These are phyloP conservation scores for Boletus rubescentipes DNA, from an alignment of 768 basidiomycete genomes.

Conservation along the genomic window DNA sequence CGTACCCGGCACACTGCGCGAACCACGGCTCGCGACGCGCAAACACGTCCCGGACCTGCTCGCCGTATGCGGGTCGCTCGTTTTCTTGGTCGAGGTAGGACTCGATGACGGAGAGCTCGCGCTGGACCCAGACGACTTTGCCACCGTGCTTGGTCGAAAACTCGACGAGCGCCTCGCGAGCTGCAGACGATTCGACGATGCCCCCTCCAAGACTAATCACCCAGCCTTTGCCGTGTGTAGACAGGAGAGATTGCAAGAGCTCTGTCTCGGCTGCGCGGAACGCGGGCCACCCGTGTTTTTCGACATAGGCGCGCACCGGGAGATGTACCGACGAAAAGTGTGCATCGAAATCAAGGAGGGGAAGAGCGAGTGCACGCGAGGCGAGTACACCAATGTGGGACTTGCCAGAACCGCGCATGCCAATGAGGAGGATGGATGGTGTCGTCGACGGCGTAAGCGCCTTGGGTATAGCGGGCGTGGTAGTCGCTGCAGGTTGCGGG, in stretches of 20 bases:
- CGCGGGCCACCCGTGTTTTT: slow-evolving; percentile 80
- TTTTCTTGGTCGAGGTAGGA: slow-evolving; percentile 75
- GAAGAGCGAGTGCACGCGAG: slow-evolving; percentile 67
- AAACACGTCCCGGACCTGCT: slow-evolving; percentile 83
- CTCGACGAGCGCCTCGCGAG: slow-evolving; percentile 67
- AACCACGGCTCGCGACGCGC: slow-evolving; percentile 85
- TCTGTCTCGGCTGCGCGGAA: slow-evolving; percentile 82
- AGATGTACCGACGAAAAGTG: slow-evolving; percentile 67
- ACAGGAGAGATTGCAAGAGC: slow-evolving; percentile 66
- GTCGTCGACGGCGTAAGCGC: slow-evolving; percentile 31
- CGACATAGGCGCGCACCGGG: slow-evolving; percentile 74
- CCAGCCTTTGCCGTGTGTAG: slow-evolving; percentile 52
- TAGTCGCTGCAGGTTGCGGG: slow-evolving; percentile 37
- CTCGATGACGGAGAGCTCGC: slow-evolving; percentile 80
- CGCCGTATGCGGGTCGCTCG: slow-evolving; percentile 84
- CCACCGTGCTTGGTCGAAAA: slow-evolving; percentile 57
- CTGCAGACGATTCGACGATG: slow-evolving; percentile 81
- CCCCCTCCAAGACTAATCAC: slow-evolving; percentile 93
- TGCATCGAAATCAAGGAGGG: slow-evolving; percentile 81
- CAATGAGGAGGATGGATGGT: slow-evolving; percentile 75
- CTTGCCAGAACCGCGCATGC: slow-evolving; percentile 98
- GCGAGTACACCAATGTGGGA: slow-evolving; percentile 83
- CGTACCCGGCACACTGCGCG: slow-evolving; percentile 73
- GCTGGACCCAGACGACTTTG: slow-evolving; percentile 80
- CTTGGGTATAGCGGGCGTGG: slow-evolving; percentile 32